Evolutionary conservation across 192 early-diverging fungal species (phyloP), one percentile per base, ranked within the genome.

Genomic region (Coemansia sp.): DNA sequence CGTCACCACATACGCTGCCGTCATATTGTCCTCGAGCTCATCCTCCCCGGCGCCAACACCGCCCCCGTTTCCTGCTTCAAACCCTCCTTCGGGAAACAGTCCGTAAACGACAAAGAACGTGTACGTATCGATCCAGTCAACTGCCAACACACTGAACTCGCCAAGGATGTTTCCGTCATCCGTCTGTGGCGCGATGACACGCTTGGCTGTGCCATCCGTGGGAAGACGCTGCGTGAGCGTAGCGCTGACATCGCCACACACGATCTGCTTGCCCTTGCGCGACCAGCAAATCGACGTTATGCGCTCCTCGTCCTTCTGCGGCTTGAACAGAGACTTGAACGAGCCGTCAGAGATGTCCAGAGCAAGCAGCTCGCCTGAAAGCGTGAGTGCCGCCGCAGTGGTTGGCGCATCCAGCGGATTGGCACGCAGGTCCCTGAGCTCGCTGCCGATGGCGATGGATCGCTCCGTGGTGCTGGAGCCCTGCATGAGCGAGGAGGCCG

Each of bases 221-320:
- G 86, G 86, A 8, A 84, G 83, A 63, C 89, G 82, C 65, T 93
- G 90, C 0, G 79, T 71, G 19, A 96, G 73, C 32, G 50, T 39
- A 6, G 89, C 93, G 9, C 68, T 62, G n/a, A 72, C 50, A 38
- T 85, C 86, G 23, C 93, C 95, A 38, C 90, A 90, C 37, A 89
- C 89, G 44, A 96, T 86, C 71, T 95, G 95, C 68, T 94, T 95
- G 69, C 95, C 95, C 69, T 96, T 96, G 40, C 84, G 85, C 43
- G 92, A 94, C 95, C 95, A 96, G 48, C 87, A 90, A 21, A 95
- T 85, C 8, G 86, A 76, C 11, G 86, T 86, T 48, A 84, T 64
- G 19, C 56, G 49, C 18, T 49, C 19, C 5, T 56, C 65, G 13
- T 64, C 75, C 15, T 60, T 63, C 52, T 54, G 7, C 7, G 57